Evolutionary conservation across 768 basidiomycete genomes (phyloP).

Genomic region (Astraeus odoratus): DNA sequence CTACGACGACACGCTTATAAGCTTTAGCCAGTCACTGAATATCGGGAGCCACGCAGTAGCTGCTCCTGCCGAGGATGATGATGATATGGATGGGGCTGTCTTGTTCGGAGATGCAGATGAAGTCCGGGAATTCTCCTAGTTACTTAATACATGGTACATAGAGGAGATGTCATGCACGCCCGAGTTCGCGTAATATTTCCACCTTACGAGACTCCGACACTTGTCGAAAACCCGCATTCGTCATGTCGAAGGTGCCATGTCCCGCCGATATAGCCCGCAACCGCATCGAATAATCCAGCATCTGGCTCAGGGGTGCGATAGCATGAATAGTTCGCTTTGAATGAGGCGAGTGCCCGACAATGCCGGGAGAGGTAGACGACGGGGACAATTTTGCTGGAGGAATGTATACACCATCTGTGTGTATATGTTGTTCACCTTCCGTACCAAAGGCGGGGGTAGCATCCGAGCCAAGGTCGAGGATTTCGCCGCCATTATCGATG

Average conservation of each 20-base stretch:
- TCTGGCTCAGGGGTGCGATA: conserved; percentile 69
- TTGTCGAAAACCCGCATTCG: conserved; percentile 64
- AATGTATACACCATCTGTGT: conserved; percentile 62
- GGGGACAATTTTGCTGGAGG: conserved; percentile 76
- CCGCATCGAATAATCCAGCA: conserved; percentile 75
- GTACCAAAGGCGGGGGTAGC: conserved; percentile 26
- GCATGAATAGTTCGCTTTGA: conserved; percentile 65
- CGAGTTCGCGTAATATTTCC: conserved; percentile 76
- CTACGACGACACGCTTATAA: conserved; percentile 54
- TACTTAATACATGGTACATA: conserved; percentile 6
- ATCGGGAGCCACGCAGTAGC: conserved; percentile 48
- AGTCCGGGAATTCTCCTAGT: conserved; percentile 45
- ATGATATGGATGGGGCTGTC: conserved; percentile 65
- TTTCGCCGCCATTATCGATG: conserved; percentile 77
- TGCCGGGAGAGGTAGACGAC: conserved; percentile 37
- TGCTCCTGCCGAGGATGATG: conserved; percentile 64
- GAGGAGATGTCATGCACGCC: conserved; percentile 43
- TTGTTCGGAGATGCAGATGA: conserved; percentile 85
- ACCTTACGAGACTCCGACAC: conserved; percentile 55
- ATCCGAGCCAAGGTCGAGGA: conserved; percentile 58
- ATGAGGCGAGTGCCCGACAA: conserved; percentile 27
- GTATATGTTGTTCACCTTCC: conserved; percentile 38
- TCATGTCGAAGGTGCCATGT: conserved; percentile 76
- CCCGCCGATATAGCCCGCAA: conserved; percentile 79
- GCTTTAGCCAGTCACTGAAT: conserved; percentile 68